Percentiles rank a stretch among this genome's conserved stretches.
Evolutionary conservation across 371 early-diverging fungal genomes (phyloP).

Genomic region (Homolaphlyctis polyrhiza): DNA sequence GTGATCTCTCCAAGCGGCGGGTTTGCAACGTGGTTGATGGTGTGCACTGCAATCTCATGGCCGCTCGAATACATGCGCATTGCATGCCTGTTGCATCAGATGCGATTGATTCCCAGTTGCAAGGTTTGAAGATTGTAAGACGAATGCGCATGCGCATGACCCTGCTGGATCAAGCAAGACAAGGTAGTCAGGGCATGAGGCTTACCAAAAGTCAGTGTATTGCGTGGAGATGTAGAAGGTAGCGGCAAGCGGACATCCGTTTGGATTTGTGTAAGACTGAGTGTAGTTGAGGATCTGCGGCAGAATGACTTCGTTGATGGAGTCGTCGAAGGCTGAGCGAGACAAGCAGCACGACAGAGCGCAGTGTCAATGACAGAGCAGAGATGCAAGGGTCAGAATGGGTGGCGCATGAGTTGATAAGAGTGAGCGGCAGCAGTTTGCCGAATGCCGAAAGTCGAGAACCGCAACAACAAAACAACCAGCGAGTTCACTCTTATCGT

Average conservation of each 20-base stretch:
- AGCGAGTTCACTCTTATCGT: background rate
- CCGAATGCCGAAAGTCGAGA: background rate
- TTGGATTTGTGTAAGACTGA: constrained; percentile 16
- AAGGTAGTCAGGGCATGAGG: no score
- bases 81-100: constrained; percentile 3
- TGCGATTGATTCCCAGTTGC: no score
- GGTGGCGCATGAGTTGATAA: background rate
- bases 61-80: constrained; percentile 13
- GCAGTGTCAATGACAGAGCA: no score
- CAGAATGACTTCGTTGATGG: constrained; percentile 12
- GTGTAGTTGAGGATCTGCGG: constrained; percentile 8
- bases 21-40: constrained; percentile 22
- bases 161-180: no score
- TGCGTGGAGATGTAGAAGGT: constrained; percentile 24
- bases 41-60: constrained; percentile 30
- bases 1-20: constrained; percentile 15
- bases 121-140: no score
- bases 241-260: constrained; percentile 25
- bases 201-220: constrained; percentile 21
- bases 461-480: background rate
- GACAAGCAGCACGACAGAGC: no score
- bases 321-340: constrained; percentile 16
- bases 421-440: no score
- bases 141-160: no score
- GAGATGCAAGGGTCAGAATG: background rate